Conservation (phyloP, 2,329 filamentous ascomycete genomes). For the Paecilomyces variotii region DNA sequence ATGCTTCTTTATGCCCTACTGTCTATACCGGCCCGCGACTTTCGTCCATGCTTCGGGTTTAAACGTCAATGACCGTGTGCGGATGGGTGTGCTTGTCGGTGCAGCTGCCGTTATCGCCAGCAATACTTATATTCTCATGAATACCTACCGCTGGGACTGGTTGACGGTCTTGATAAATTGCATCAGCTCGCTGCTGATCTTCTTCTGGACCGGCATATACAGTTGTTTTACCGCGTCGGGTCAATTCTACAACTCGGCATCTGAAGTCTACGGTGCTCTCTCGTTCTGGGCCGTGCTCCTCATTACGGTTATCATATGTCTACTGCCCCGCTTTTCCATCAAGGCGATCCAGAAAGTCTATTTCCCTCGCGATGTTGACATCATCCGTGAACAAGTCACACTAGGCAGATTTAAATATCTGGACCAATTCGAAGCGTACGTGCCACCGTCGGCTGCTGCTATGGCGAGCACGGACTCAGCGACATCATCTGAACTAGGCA, state of each 20-base stretch:
- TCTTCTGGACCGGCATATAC: constrained; percentile 93
- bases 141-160: constrained; percentile 98
- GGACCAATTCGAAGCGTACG: constrained; percentile 46
- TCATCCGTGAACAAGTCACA: constrained; percentile 84
- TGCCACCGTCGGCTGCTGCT: constrained; percentile 40
- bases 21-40: constrained; percentile 62
- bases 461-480: constrained; percentile 32
- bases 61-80: constrained; percentile 67
- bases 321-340: constrained; percentile 78
- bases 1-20: constrained; percentile 85
- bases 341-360: constrained; percentile 92
- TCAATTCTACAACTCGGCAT: constrained; percentile 68
- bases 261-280: constrained; percentile 70
- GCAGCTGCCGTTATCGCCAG: constrained; percentile 79
- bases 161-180: constrained; percentile 74
- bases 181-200: constrained; percentile 80
- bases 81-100: constrained; percentile 81
- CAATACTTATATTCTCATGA: constrained; percentile 91
- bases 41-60: constrained; percentile 66
- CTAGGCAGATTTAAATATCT: constrained; percentile 75
- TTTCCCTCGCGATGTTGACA: constrained; percentile 86
- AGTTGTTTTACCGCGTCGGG: constrained; percentile 50
- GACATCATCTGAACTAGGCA: constrained; percentile 30
- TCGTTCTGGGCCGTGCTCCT: constrained; percentile 82
- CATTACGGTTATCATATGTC: constrained; percentile 69